phyloP scores from a whole-genome alignment of 176 grass and related monocot species.

The Phragmites australis region DNA sequence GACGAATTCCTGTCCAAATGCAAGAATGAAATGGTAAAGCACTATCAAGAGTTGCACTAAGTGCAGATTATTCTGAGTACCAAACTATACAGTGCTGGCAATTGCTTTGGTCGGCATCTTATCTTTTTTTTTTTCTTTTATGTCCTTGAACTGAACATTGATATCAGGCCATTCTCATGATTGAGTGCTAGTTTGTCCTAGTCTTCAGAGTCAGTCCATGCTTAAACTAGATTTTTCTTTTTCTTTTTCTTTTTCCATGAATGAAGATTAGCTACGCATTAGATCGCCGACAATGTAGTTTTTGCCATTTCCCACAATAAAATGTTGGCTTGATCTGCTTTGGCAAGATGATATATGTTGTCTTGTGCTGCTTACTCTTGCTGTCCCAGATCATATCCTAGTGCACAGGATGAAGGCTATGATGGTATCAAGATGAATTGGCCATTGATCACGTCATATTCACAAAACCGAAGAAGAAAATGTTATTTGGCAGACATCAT shows the following conservation, averaged over 20 bases:
- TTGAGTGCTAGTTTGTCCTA: neutral
- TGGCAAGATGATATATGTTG: neutral
- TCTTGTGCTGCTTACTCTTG: neutral
- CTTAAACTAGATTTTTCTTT: neutral
- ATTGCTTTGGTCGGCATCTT: neutral
- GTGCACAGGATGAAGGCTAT: neutral
- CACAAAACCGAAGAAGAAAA: neutral
- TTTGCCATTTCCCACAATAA: neutral
- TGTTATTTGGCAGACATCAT: constrained; percentile 3
- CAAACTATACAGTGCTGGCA: neutral
- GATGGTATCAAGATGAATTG: neutral
- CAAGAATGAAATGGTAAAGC: neutral
- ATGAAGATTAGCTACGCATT: neutral
- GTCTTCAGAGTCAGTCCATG: neutral
- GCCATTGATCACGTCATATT: neutral
- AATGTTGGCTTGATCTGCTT: neutral
- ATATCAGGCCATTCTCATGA: neutral
- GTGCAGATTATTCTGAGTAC: neutral
- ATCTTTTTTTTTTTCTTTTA: neutral
- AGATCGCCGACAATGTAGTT: neutral
- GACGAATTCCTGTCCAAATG: neutral
- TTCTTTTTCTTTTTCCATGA: neutral
- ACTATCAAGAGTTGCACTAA: neutral
- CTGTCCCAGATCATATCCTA: too few species aligned
- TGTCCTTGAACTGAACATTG: neutral